Base-by-base conservation (phyloP, 2,329 filamentous ascomycete species). In the Penicillium expansum region DNA sequence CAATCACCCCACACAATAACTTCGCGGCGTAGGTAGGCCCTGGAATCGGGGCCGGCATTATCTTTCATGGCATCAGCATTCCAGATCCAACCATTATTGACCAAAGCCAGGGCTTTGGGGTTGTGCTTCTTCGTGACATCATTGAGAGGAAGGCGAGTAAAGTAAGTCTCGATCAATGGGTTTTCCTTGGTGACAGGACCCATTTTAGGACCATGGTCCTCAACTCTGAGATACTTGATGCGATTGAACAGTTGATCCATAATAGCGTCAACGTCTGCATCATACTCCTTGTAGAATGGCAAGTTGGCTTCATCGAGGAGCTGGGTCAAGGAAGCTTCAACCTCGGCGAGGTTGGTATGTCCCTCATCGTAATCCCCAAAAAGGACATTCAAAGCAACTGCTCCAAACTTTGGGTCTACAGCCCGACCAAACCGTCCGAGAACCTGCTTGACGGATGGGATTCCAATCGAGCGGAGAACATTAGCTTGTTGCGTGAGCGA, bases 51-150 rank as follows among this genome's bases (percentile, higher is more conserved):
- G 0, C 95, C 95, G 30, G 94, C 94, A 69, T 97, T 94, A 77
- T 99, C 94, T 42, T 91, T 83, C 75, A 97, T 83, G 1, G 94
- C 93, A 76, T 97, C 95, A 6, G 93, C 93, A 57, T 91, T 93
- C 94, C 94, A 99, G 9, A 99, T 92, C 94, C 94, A 99, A 42
- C 94, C 94, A 70, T 99, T 99, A 76, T 97, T 97, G 39, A 88
- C 92, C 50, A 99, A 78, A 2, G 91, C 90, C 44, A 96, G 81
- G 42, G 92, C 88, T 56, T 88, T 87, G 1, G 86, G 82, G 56
- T 86, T 86, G 68, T 95, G 88, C 68, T 90, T 87, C 59, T 86
- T 82, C 0, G 94, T 96, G 11, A 82, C 85, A 11, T 89, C 85
- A 66, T 96, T 96, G 30, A 83, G 72, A 1, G 92, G 90, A 39